Base-by-base conservation (phyloP, 257 asterid genomes). In the Ophiorrhiza pumila region DNA sequence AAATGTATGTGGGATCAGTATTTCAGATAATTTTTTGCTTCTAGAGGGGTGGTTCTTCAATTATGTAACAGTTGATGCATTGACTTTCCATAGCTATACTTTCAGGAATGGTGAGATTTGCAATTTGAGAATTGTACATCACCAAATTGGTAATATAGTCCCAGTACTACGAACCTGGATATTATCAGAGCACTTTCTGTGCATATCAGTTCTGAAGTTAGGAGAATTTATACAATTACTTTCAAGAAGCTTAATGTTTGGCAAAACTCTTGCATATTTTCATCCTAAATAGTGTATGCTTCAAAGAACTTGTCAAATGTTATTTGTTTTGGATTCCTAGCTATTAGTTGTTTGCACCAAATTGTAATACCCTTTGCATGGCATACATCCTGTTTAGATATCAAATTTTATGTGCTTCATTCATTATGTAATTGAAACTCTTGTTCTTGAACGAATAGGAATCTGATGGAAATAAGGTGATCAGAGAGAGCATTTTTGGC, bases 391-490 rank as follows among this genome's bases (percentile, higher is more conserved):
- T 59, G 29, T 47, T 53, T 52, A n/a, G n/a, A n/a, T n/a, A n/a
- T n/a, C n/a, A n/a, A n/a, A n/a, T n/a, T n/a, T n/a, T n/a, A n/a
- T n/a, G n/a, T n/a, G n/a, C n/a, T n/a, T n/a, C n/a, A n/a, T n/a
- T n/a, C n/a, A n/a, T n/a, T n/a, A n/a, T n/a, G n/a, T n/a, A n/a
- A n/a, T n/a, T n/a, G n/a, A n/a, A n/a, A n/a, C n/a, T n/a, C n/a
- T n/a, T n/a, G n/a, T n/a, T 45, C 25, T 69, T 42, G 12, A 71
- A 60, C 61, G 31, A 27, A 50, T 41, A 92, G 98, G 96, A 88
- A 72, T 78, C 87, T n/a, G 91, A 90, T 83, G 98, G 97, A 77
- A 87, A 85, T 78, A 88, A 87, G 82, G 84, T 90, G 71, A 87
- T 90, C 79, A 83, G 41, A 56, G 94, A 88, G 77, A 77, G 81